Evolutionary conservation across 306 rosid genomes (phyloP), one percentile per base, ranked within the genome.

Genomic region (Rosa multiflora): DNA sequence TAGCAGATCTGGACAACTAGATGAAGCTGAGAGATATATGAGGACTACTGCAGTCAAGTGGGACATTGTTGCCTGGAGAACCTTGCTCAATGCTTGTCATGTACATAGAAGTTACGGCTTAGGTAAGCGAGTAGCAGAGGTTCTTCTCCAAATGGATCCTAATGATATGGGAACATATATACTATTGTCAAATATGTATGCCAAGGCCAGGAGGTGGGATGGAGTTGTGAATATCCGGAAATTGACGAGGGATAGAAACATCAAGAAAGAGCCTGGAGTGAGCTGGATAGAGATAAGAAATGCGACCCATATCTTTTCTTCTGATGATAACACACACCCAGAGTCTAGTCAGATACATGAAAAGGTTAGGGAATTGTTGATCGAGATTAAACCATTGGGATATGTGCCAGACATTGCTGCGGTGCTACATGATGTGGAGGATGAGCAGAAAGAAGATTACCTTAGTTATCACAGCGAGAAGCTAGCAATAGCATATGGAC

Each of bases 211-310:
- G 55, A 79, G 85, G 42, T 85, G 88, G 88, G 88, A 85, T 75
- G 81, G 83, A 67, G 85, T 85, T 35, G 83, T 85, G 74, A 67
- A 75, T 80, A 82, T 79, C 43, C 76, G 88, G 61, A 85, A 79
- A 59, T 62, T 85, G 74, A 85, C 76, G 58, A 85, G 85, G 72
- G 83, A 82, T 26, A 78, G 81, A 59, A 82, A 71, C 58, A 68
- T 85, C 59, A 82, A 85, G 83, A 82, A 85, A 61, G 88, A 85
- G 62, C 88, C 88, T 63, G 88, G 88, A 64, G 83, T 85, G 70
- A 85, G 86, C 76, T 85, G 88, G 86, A 79, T 85, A 46, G 86
- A 82, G 74, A 82, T 85, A 70, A 78, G 74, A 69, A 77, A 67
- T 68, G 40, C 61, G 42, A 75, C 83, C 70, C 88, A 85, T 67